A percentile compares a stretch with the other conserved stretches of the same genome.
Evolutionary conservation across 169 alveolate genomes (phyloP).

Genomic region (Eimeria necatrix): DNA sequence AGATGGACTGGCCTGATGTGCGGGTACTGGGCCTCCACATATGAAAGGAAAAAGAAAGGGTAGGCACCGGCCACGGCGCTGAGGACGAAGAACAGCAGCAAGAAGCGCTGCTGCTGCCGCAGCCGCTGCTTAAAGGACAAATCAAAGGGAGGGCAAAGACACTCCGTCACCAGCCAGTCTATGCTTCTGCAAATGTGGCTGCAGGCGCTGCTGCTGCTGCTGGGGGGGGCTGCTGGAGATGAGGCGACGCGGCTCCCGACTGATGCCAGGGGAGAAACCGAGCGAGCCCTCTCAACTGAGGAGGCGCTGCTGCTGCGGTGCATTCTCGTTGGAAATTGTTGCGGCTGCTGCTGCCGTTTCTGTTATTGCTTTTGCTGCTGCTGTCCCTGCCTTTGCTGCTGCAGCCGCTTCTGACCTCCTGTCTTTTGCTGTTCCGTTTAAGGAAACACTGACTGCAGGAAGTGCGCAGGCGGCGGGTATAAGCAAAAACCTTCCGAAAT

Average conservation of each 20-base stretch:
- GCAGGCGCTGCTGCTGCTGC: slow-evolving; percentile 10
- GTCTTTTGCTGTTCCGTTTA: background rate
- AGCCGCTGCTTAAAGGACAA: background rate
- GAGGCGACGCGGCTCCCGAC: background rate
- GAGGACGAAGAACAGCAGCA: slow-evolving; percentile 2
- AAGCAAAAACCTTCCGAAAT: too few species aligned
- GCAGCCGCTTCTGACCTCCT: background rate
- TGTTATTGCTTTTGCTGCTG: background rate
- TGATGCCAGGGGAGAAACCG: background rate
- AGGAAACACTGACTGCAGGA: background rate
- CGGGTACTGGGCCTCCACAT: background rate
- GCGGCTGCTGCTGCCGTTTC: background rate
- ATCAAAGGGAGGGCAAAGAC: slow-evolving; percentile 44
- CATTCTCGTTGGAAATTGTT: background rate
- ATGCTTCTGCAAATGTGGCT: background rate
- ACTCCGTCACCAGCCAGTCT: background rate
- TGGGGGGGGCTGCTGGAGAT: background rate
- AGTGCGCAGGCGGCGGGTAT: too few species aligned
- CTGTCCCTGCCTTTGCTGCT: background rate
- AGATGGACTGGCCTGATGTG: background rate
- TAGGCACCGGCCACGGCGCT: slow-evolving; percentile 11
- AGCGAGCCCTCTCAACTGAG: background rate
- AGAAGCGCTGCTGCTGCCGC: slow-evolving; percentile 26
- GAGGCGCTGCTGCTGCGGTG: background rate
- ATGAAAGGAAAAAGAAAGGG: background rate